phyloP scores from a whole-genome alignment of 257 asterid genomes.

The Przewalskia tangutica region DNA sequence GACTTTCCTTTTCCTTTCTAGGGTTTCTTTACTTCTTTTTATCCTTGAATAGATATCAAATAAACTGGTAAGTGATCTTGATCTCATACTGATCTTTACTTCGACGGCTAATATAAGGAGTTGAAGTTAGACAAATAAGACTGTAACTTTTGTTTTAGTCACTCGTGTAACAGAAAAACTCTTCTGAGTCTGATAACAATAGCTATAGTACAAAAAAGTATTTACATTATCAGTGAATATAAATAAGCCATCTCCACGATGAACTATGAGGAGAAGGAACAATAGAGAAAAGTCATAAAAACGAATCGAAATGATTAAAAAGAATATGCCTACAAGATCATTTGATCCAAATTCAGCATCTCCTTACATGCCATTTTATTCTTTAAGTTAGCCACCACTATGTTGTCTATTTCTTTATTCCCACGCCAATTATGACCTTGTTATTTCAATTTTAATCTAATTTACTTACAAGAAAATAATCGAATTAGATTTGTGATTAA shows the following conservation, averaged over 20 bases:
- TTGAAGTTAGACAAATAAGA: too few relatives aligned
- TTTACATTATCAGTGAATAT: too few relatives aligned
- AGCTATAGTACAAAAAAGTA: too few relatives aligned
- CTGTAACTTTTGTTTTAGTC: too few relatives aligned
- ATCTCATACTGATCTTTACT: too few relatives aligned
- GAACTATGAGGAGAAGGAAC: background rate
- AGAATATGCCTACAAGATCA: background rate
- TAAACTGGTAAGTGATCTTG: too few relatives aligned
- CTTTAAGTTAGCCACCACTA: background rate
- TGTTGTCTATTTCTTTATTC: background rate
- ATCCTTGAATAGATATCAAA: too few relatives aligned
- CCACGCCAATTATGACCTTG: background rate
- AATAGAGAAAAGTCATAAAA: background rate
- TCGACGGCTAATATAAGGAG: too few relatives aligned
- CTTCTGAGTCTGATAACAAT: too few relatives aligned
- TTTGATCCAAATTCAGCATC: background rate
- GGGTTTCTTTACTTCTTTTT: too few relatives aligned
- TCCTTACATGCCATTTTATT: slow-evolving; percentile 4
- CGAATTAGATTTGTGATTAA: background rate
- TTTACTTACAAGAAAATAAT: background rate
- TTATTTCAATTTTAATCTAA: background rate
- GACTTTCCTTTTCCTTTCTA: too few relatives aligned
- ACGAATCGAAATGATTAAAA: background rate
- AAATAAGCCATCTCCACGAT: background rate
- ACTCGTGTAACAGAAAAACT: too few relatives aligned